Evolutionary conservation across 1,284 basidiomycete species (phyloP).

Genomic region (Microbotryum lychnidis-dioicae): DNA sequence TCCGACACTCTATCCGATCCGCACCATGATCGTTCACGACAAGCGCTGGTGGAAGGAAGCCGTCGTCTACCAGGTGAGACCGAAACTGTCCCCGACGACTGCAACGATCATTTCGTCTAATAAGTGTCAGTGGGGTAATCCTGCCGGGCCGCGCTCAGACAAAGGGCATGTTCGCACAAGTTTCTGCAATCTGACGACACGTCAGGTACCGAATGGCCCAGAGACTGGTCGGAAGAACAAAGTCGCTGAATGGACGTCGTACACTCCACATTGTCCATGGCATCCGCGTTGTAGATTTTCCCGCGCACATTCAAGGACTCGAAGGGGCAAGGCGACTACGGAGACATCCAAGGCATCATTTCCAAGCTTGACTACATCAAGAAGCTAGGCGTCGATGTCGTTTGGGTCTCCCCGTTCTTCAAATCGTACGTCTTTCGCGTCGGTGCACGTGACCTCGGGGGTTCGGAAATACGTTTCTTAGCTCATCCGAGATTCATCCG

Average conservation of each 20-base stretch:
- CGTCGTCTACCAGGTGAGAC: conserved; percentile 51
- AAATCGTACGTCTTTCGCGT: conserved; percentile 38
- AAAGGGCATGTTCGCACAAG: no score
- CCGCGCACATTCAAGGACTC: conserved; percentile 64
- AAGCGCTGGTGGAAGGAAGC: conserved; percentile 57
- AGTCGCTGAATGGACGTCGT: not conserved
- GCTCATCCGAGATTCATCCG: not conserved
- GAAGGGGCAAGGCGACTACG: conserved; percentile 60
- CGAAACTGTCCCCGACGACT: not conserved
- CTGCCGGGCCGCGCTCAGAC: no score
- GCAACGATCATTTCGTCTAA: not conserved
- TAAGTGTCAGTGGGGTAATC: no score
- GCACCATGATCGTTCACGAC: no score
- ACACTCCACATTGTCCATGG: not conserved
- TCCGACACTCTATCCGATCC: no score
- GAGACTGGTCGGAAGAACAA: no score
- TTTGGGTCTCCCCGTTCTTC: conserved; percentile 71
- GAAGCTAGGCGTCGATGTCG: conserved; percentile 59
- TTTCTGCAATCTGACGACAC: no score
- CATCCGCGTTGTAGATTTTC: conserved; percentile 48
- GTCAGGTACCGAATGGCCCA: no score
- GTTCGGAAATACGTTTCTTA: no score
- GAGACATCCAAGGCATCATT: conserved; percentile 62
- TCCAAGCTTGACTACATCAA: conserved; percentile 61
- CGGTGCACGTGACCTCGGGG: not conserved